These are phyloP conservation scores for Aspergillus transmontanensis DNA, from an alignment of 2,329 filamentous ascomycete genomes.

Conservation along the genomic window DNA sequence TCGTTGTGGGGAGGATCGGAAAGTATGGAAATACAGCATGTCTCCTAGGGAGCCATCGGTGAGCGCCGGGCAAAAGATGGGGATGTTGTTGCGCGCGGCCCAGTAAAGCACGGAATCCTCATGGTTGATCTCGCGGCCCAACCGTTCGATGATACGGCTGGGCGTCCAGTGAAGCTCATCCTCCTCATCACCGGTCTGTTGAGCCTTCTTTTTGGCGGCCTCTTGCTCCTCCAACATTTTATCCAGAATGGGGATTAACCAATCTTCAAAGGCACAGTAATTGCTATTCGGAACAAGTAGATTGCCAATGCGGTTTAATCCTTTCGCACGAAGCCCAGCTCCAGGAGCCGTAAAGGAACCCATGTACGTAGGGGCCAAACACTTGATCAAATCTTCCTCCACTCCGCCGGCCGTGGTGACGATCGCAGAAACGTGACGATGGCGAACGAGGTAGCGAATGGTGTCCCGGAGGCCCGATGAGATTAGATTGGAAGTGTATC, in stretches of 20 bases:
- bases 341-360: conserved; percentile 80
- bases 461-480: conserved; percentile 92
- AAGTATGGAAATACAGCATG: conserved; percentile 99
- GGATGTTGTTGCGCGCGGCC: conserved; percentile 96
- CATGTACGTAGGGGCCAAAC: conserved; percentile 89
- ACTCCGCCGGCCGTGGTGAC: conserved; percentile 95
- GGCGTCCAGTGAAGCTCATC: conserved; percentile 87
- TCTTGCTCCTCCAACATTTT: conserved; percentile 93
- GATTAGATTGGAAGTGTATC: conserved; percentile 96
- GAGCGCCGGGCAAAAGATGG: conserved; percentile 92
- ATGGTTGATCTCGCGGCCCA: conserved; percentile 93
- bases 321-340: conserved; percentile 75
- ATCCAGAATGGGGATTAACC: conserved; percentile 94
- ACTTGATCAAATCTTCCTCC: conserved; percentile 99
- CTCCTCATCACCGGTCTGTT: conserved; percentile 50
- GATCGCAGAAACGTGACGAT: conserved; percentile 87
- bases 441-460: conserved; percentile 87
- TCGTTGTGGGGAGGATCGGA: conserved; percentile 79
- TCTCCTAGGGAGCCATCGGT: conserved; percentile 95
- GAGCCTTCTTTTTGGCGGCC: conserved; percentile 63
- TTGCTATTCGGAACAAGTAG: conserved; percentile 95
- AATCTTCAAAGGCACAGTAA: conserved; percentile 97
- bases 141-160: conserved; percentile 82
- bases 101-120: conserved; percentile 93
- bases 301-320: conserved; percentile 95